Evolutionary conservation across 2,329 filamentous ascomycete genomes (phyloP).

Genomic region (Pseudocercospora eumusae): DNA sequence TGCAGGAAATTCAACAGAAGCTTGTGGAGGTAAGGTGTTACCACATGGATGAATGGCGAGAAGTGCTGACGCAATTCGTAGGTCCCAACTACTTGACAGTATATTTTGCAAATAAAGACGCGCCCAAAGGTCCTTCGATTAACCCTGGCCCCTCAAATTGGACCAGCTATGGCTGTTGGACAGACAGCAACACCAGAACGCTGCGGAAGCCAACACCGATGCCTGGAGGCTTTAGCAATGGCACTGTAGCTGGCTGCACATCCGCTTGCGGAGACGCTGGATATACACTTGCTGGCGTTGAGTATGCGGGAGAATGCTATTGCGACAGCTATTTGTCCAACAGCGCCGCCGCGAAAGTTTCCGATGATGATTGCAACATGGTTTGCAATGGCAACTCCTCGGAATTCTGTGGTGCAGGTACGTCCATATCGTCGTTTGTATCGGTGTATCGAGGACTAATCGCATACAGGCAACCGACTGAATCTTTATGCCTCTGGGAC

Average conservation of each 20-base stretch:
- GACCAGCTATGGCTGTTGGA: conserved; percentile 40
- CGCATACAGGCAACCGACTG: conserved; percentile 26
- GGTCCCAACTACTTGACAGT: conserved; percentile 29
- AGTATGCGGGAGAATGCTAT: conserved; percentile 42
- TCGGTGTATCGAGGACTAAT: background rate
- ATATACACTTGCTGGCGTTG: conserved; percentile 38
- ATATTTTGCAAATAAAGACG: conserved; percentile 31
- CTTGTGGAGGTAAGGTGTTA: conserved; percentile 29
- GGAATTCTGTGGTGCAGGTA: conserved; percentile 35
- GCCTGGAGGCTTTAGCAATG: conserved; percentile 30
- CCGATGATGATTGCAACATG: conserved; percentile 34
- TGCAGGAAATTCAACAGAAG: conserved; percentile 34
- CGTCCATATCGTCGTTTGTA: background rate
- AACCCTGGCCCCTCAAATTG: conserved; percentile 29
- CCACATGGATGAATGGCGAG: background rate
- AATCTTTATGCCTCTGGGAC: conserved; percentile 31
- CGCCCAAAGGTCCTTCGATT: conserved; percentile 24
- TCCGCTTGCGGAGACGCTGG: conserved; percentile 33
- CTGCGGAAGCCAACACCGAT: conserved; percentile 26
- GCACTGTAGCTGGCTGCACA: conserved; percentile 35
- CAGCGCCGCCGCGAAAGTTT: conserved; percentile 21
- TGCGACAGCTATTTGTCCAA: conserved; percentile 35
- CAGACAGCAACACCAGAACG: conserved; percentile 31
- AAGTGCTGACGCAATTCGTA: background rate
- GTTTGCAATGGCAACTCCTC: conserved; percentile 35